Percentiles rank a stretch among this genome's conserved stretches.
phyloP scores from a whole-genome alignment of 2,329 filamentous ascomycete species.

The Claviceps arundinis region DNA sequence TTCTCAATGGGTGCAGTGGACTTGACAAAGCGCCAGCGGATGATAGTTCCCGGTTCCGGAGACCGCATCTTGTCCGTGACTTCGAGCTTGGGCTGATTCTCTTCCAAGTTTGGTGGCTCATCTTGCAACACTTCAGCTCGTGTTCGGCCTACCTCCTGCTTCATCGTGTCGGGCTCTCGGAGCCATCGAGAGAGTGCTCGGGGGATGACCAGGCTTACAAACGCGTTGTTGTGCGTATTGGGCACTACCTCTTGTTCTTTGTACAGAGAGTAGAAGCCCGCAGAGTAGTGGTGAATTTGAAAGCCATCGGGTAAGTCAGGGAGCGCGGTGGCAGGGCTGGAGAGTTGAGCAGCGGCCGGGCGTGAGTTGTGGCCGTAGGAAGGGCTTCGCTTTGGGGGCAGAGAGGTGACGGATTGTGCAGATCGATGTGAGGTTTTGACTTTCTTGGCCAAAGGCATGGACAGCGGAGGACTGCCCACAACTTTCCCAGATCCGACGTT shows the following conservation, averaged over 20 bases:
- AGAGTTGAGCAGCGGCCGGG: conserved; percentile 43
- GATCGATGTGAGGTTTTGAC: conserved; percentile 69
- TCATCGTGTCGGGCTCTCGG: conserved; percentile 55
- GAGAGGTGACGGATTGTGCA: conserved; percentile 62
- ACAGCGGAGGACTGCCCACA: conserved; percentile 24
- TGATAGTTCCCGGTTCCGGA: conserved; percentile 21
- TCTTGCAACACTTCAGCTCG: conserved; percentile 55
- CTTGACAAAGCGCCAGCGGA: conserved; percentile 58
- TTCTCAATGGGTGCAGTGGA: conserved; percentile 39
- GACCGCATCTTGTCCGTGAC: conserved; percentile 34
- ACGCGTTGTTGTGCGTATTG: conserved; percentile 59
- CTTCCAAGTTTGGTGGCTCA: conserved; percentile 29
- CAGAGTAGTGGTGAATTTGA: conserved; percentile 55
- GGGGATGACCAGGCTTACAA: conserved; percentile 61
- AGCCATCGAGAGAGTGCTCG: conserved; percentile 69
- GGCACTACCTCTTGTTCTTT: conserved; percentile 45
- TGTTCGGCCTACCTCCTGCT: conserved; percentile 52
- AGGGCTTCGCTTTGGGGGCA: conserved; percentile 51
- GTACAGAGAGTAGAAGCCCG: conserved; percentile 63
- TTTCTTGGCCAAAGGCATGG: conserved; percentile 55
- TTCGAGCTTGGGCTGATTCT: conserved; percentile 28
- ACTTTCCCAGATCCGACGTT: conserved; percentile 43
- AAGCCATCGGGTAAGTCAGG: conserved; percentile 51
- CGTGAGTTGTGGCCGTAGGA: conserved; percentile 54
- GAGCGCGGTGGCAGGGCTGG: conserved; percentile 67